phyloP scores from a whole-genome alignment of 2,329 filamentous ascomycete species.

The Rhynchosporium agropyri region DNA sequence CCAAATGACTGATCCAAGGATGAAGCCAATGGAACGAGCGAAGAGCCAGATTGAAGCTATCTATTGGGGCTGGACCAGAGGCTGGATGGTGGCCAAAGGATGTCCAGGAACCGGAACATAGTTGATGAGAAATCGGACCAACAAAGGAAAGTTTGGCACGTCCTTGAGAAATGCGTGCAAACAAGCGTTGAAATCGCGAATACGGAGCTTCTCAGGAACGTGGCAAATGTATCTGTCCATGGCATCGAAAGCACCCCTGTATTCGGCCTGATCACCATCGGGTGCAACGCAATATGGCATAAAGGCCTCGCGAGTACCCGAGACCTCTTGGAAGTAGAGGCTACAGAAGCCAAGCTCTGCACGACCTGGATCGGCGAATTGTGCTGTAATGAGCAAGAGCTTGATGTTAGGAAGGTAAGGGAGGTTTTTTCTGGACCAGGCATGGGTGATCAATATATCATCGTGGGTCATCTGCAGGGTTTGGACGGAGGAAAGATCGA shows the following conservation, averaged over 20 bases:
- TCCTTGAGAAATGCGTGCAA: conserved; percentile 1
- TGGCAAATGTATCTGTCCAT: conserved; percentile 4
- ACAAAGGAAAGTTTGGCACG: conserved; percentile 5
- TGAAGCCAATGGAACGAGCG: conserved; percentile 14
- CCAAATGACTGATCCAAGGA: conserved; percentile 8
- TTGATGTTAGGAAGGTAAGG: conserved; percentile 4
- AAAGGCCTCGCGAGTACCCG: conserved; percentile 1
- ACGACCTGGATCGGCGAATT: conserved; percentile 8
- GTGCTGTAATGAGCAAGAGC: conserved; percentile 7
- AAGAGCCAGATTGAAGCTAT: not conserved
- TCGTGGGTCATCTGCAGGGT: not conserved
- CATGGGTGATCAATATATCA: not conserved
- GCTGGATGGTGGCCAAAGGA: conserved; percentile 3
- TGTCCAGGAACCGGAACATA: not conserved
- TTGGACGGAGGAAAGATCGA: not conserved
- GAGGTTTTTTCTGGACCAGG: conserved; percentile 1
- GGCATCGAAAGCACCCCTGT: not conserved
- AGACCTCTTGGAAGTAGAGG: conserved; percentile 3
- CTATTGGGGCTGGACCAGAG: not conserved
- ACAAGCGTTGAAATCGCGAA: not conserved
- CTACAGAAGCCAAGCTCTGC: conserved; percentile 1
- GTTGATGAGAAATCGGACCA: not conserved
- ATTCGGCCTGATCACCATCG: not conserved
- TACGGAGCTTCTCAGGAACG: not conserved
- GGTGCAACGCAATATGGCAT: not conserved